These are phyloP conservation scores for Globisporangium viniferum DNA, from an alignment of 352 stramenopile genomes.

Conservation along the genomic window DNA sequence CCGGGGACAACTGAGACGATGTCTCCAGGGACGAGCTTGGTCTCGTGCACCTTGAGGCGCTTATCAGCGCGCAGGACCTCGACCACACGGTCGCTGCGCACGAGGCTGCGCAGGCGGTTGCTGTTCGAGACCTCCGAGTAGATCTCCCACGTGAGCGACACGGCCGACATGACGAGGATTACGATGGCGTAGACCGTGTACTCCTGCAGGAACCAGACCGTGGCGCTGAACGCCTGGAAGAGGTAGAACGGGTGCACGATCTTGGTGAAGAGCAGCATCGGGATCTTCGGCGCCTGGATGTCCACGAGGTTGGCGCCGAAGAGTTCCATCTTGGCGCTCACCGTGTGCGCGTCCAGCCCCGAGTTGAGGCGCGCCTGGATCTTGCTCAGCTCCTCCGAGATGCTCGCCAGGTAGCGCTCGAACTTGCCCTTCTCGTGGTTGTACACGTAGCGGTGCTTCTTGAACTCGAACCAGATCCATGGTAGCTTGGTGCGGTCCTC, in stretches of 20 bases:
- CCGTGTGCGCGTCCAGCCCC: conserved; percentile 22
- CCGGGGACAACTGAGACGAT: conserved; percentile 63
- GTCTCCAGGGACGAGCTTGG: conserved; percentile 65
- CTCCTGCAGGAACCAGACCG: conserved; percentile 61
- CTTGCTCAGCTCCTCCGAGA: conserved; percentile 22
- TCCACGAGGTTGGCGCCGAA: conserved; percentile 46
- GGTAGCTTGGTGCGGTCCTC: conserved; percentile 25
- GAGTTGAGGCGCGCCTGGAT: conserved; percentile 25
- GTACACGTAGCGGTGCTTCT: conserved; percentile 66
- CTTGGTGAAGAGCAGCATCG: conserved; percentile 50
- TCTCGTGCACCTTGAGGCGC: conserved; percentile 46
- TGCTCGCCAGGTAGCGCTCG: conserved; percentile 42
- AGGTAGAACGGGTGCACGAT: conserved; percentile 80
- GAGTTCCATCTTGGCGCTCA: conserved; percentile 24
- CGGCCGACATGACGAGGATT: conserved; percentile 52
- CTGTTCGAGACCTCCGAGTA: conserved; percentile 60
- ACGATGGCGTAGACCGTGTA: conserved; percentile 67
- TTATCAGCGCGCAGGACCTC: conserved; percentile 37
- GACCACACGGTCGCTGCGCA: conserved; percentile 33
- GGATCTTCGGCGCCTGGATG: conserved; percentile 30
- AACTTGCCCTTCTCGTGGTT: conserved; percentile 46
- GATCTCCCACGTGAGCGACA: conserved; percentile 70
- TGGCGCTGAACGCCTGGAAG: conserved; percentile 63
- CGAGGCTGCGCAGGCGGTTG: conserved; percentile 53
- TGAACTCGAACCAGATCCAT: conserved; percentile 68